Evolutionary conservation across 2,329 filamentous ascomycete genomes (phyloP).

Genomic region (Waltergamsia citrina): DNA sequence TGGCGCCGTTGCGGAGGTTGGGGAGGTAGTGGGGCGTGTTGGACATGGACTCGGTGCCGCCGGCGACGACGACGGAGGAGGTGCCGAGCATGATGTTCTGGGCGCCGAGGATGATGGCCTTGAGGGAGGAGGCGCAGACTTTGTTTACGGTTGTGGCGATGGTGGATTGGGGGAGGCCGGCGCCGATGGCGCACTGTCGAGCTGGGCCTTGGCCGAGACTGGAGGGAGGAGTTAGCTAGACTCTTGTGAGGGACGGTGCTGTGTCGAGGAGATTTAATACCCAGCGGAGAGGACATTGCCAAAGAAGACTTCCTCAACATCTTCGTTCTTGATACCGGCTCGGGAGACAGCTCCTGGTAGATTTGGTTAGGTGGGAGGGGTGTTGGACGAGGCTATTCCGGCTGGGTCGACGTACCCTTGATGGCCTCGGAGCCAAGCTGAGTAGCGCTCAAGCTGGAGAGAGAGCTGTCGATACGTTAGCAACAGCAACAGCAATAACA

Average conservation of each 20-base stretch:
- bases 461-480: slow-evolving; percentile 49
- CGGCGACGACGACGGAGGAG: slow-evolving; percentile 85
- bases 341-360: slow-evolving; percentile 66
- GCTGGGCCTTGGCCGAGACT: slow-evolving; percentile 95
- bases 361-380: slow-evolving; percentile 1
- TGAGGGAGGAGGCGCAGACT: slow-evolving; percentile 92
- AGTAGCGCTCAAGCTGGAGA: slow-evolving; percentile 76
- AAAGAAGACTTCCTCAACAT: slow-evolving; percentile 95
- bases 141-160: slow-evolving; percentile 96
- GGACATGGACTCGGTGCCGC: slow-evolving; percentile 97
- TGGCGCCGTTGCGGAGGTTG: slow-evolving; percentile 74
- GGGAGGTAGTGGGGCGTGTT: slow-evolving; percentile 95
- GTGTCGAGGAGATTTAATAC: slow-evolving; percentile 33
- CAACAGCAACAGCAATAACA: slow-evolving; percentile 1
- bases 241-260: not conserved
- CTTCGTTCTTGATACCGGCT: slow-evolving; percentile 76
- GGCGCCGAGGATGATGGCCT: slow-evolving; percentile 87
- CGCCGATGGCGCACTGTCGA: slow-evolving; percentile 84
- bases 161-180: slow-evolving; percentile 70
- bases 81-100: slow-evolving; percentile 98
- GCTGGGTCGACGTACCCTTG: slow-evolving; percentile 53
- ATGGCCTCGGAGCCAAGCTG: slow-evolving; percentile 88
- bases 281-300: slow-evolving; percentile 96
- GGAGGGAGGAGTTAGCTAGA: slow-evolving; percentile 10
- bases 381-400: not conserved